Conservation (phyloP, 768 basidiomycete species). For the Mycena haematopus region DNA sequence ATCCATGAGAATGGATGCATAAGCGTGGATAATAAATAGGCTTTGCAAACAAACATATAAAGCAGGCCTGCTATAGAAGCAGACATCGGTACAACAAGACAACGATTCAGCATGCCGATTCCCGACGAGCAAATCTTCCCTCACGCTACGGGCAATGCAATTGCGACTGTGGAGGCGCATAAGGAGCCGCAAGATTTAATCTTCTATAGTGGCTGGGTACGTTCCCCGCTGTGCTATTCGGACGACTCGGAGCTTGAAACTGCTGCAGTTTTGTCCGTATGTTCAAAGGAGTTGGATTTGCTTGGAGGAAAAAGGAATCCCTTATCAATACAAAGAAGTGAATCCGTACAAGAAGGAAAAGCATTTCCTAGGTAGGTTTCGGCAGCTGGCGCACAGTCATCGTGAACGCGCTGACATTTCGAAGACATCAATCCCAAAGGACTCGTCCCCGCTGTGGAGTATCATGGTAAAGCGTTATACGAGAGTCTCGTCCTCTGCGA, state of each 20-base stretch:
- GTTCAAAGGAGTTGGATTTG: conserved; percentile 71
- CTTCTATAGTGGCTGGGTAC: conserved; percentile 67
- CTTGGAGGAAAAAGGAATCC: conserved; percentile 69
- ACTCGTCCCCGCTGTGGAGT: conserved; percentile 61
- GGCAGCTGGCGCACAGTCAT: background rate
- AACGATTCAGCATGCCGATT: conserved; percentile 2
- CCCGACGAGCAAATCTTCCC: conserved; percentile 52
- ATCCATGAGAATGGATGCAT: conserved; percentile 5
- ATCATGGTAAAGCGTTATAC: conserved; percentile 65
- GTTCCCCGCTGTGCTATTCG: conserved; percentile 19
- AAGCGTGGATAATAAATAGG: conserved; percentile 5
- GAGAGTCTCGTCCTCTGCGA: conserved; percentile 70
- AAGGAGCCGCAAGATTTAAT: conserved; percentile 58
- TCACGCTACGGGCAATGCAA: conserved; percentile 62
- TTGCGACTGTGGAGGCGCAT: conserved; percentile 57
- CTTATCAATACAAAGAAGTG: conserved; percentile 71
- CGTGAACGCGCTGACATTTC: background rate
- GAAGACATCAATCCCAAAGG: conserved; percentile 70
- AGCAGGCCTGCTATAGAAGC: background rate
- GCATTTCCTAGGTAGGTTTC: conserved; percentile 60
- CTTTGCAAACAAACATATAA: background rate
- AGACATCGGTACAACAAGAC: background rate
- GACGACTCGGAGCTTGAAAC: background rate
- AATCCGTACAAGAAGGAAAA: conserved; percentile 76
- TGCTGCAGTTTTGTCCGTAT: conserved; percentile 59